These are phyloP conservation scores for Annulohypoxylon truncatum DNA, from an alignment of 2,329 filamentous ascomycete genomes.

Conservation along the genomic window DNA sequence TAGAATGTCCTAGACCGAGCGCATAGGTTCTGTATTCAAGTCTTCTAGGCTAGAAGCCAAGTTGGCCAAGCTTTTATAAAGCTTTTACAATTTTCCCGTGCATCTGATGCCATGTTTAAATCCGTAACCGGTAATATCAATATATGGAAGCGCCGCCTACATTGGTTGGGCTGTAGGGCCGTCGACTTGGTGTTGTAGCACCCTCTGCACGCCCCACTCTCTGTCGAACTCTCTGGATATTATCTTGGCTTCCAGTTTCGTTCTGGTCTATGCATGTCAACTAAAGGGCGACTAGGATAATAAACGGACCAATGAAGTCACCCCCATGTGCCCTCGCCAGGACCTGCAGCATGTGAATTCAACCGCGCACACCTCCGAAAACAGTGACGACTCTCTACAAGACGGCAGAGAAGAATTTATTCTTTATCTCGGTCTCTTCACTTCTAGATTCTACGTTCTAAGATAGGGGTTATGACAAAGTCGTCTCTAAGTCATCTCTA, in stretches of 20 bases:
- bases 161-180: slow-evolving; percentile 35
- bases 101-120: slow-evolving; percentile 23
- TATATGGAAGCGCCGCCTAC: slow-evolving; percentile 18
- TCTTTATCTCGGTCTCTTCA: background rate
- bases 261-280: slow-evolving; percentile 24
- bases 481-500: background rate
- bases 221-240: slow-evolving; percentile 33
- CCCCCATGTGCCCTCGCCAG: slow-evolving; percentile 17
- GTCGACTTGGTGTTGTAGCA: slow-evolving; percentile 32
- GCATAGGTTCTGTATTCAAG: slow-evolving; percentile 10
- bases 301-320: slow-evolving; percentile 13
- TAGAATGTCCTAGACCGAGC: slow-evolving; percentile 10
- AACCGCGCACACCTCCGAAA: slow-evolving; percentile 33
- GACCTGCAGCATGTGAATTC: slow-evolving; percentile 35
- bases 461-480: background rate
- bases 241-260: slow-evolving; percentile 34
- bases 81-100: slow-evolving; percentile 30
- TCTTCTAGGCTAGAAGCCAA: slow-evolving; percentile 20
- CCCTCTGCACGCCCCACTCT: slow-evolving; percentile 38
- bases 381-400: slow-evolving; percentile 16
- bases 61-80: slow-evolving; percentile 22
- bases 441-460: background rate
- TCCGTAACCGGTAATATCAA: slow-evolving; percentile 33
- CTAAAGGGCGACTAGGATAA: slow-evolving; percentile 14
- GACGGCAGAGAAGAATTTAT: background rate